Evolutionary conservation across 2,329 filamentous ascomycete species (phyloP).

Genomic region (Achaetomium macrosporum): DNA sequence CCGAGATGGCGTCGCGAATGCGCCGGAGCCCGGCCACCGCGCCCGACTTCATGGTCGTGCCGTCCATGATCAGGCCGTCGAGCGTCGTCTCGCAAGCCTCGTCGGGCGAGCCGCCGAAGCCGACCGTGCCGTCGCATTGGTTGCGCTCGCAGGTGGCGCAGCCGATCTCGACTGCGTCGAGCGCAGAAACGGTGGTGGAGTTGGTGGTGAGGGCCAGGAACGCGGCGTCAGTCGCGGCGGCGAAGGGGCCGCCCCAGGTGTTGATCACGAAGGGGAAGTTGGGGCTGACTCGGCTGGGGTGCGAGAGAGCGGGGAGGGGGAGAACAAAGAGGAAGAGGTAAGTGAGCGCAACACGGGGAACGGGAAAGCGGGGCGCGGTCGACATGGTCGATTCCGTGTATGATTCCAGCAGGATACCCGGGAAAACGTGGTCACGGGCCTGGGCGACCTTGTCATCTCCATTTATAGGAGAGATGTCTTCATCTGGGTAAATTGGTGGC

Average conservation of each 20-base stretch:
- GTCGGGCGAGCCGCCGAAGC: constrained; percentile 50
- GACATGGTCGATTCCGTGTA: neutral
- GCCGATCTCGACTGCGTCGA: constrained; percentile 48
- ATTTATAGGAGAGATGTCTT: too few relatives aligned
- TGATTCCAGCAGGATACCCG: neutral
- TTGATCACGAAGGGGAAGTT: constrained; percentile 47
- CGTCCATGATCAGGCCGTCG: constrained; percentile 55
- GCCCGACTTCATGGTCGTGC: constrained; percentile 46
- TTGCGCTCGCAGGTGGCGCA: constrained; percentile 46
- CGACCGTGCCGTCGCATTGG: constrained; percentile 51
- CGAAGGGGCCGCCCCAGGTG: constrained; percentile 50
- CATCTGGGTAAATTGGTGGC: too few relatives aligned
- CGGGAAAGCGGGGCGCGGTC: neutral
- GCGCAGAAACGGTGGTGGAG: constrained; percentile 27
- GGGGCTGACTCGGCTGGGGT: constrained; percentile 32
- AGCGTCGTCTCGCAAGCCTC: constrained; percentile 53
- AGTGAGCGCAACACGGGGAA: neutral
- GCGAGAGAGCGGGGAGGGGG: neutral
- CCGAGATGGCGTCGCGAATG: constrained; percentile 42
- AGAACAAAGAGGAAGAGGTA: neutral
- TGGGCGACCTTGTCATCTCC: too few relatives aligned
- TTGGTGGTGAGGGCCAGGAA: constrained; percentile 27
- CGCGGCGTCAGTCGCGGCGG: constrained; percentile 46
- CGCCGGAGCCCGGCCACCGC: constrained; percentile 48
- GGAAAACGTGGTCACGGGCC: too few relatives aligned